Conservation (phyloP, 805 yeast genomes). For the Cyberlindnera americana region DNA sequence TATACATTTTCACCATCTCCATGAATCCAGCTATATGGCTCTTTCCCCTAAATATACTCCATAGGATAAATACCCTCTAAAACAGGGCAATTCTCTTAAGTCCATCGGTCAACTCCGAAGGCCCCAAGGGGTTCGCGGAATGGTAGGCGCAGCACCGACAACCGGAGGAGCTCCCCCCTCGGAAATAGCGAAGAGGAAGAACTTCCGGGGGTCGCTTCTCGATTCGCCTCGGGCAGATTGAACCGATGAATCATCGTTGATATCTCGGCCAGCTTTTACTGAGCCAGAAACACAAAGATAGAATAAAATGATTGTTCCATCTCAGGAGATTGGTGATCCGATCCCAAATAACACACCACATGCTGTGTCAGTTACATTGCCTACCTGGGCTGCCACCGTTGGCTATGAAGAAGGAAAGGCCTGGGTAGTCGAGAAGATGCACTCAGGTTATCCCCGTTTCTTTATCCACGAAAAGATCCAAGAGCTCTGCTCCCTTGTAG, state of each 20-base stretch:
- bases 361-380: constrained; percentile 92
- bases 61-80: too few relatives aligned
- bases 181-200: too few relatives aligned
- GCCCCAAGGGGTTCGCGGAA: neutral
- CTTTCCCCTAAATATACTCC: too few relatives aligned
- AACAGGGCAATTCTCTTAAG: too few relatives aligned
- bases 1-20: too few relatives aligned
- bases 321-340: constrained; percentile 61
- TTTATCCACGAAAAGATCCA: constrained; percentile 65
- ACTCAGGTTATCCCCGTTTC: constrained; percentile 86
- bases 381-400: constrained; percentile 91
- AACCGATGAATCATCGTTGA: constrained; percentile 1
- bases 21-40: too few relatives aligned
- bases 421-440: constrained; percentile 74
- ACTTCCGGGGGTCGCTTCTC: too few relatives aligned
- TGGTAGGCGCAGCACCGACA: too few relatives aligned
- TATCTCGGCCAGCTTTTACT: neutral
- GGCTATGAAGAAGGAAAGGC: constrained; percentile 90
- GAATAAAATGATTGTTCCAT: constrained; percentile 17
- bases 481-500: constrained; percentile 50
- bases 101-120: constrained; percentile 5
- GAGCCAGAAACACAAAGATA: neutral
- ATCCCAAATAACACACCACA: constrained; percentile 89
- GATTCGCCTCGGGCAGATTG: too few relatives aligned
- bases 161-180: too few relatives aligned